Conservation (phyloP, 257 asterid species). For the Lycium barbarum region DNA sequence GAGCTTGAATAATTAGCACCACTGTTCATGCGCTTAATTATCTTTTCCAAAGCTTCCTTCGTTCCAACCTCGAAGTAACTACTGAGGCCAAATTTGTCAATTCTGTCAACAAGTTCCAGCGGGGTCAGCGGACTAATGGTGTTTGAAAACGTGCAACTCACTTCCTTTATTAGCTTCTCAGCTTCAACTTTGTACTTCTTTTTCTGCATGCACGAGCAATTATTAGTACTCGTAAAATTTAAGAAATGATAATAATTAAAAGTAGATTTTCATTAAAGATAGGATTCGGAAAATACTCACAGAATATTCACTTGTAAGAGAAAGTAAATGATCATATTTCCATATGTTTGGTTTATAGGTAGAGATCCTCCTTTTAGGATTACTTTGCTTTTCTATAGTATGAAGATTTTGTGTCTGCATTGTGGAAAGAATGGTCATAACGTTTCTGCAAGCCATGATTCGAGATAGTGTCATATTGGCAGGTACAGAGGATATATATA, state of each 20-base stretch:
- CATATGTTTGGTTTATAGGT: neutral
- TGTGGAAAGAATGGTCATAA: neutral
- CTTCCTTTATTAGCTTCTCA: conserved; percentile 48
- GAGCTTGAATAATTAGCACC: neutral
- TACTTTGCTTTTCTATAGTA: neutral
- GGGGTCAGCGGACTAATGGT: neutral
- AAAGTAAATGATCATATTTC: neutral
- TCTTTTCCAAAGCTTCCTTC: conserved; percentile 3
- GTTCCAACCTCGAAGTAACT: conserved; percentile 54
- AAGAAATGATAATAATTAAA: neutral
- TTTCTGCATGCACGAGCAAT: conserved; percentile 41
- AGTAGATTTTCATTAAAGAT: neutral
- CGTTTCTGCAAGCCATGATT: neutral
- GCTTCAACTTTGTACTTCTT: conserved; percentile 41
- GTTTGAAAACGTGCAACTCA: conserved; percentile 28
- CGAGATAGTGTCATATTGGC: neutral
- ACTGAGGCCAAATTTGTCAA: conserved; percentile 37
- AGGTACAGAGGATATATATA: too few relatives aligned
- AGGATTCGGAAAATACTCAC: neutral
- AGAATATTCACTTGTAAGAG: conserved; percentile 21
- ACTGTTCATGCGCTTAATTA: neutral
- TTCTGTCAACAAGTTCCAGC: conserved; percentile 17
- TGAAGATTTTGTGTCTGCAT: neutral
- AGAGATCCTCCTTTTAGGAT: neutral
- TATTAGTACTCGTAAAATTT: neutral